These are phyloP conservation scores for Sphaerulina vaccinii DNA, from an alignment of 2,329 filamentous ascomycete genomes.

Conservation along the genomic window DNA sequence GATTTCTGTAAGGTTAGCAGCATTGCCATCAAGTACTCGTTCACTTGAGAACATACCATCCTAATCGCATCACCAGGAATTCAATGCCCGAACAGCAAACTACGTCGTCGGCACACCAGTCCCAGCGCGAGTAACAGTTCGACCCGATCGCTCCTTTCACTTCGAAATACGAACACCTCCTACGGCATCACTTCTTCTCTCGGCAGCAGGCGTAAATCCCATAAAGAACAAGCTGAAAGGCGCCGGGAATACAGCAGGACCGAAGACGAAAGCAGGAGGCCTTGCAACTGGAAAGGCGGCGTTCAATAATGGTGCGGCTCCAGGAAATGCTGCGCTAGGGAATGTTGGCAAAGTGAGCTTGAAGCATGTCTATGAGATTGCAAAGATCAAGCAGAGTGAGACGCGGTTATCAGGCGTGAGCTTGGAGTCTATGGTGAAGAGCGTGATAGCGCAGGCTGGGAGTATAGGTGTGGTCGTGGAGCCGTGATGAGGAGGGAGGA, in stretches of 20 bases:
- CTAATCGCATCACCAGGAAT: slow-evolving; percentile 22
- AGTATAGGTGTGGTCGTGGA: slow-evolving; percentile 52
- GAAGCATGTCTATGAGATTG: slow-evolving; percentile 97
- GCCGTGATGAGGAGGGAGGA: slow-evolving; percentile 36
- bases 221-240: slow-evolving; percentile 77
- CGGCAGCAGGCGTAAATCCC: slow-evolving; percentile 72
- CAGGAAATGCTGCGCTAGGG: slow-evolving; percentile 67
- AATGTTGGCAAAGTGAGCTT: slow-evolving; percentile 80
- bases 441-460: slow-evolving; percentile 59
- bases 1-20: slow-evolving; percentile 95
- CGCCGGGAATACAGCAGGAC: slow-evolving; percentile 56
- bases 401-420: slow-evolving; percentile 63
- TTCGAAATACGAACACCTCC: slow-evolving; percentile 90
- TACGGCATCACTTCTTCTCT: slow-evolving; percentile 85
- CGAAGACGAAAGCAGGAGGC: slow-evolving; percentile 40
- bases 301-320: slow-evolving; percentile 24
- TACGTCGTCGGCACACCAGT: slow-evolving; percentile 80
- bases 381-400: slow-evolving; percentile 77
- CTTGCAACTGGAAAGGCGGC: slow-evolving; percentile 40
- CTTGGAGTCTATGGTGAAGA: slow-evolving; percentile 76
- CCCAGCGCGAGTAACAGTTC: slow-evolving; percentile 86
- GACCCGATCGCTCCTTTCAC: slow-evolving; percentile 86
- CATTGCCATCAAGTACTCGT: neutral
- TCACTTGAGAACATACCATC: neutral
- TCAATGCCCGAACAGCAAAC: slow-evolving; percentile 63